Evolutionary conservation across 2,329 filamentous ascomycete genomes (phyloP).

Genomic region (Beauveria pseudobassiana): DNA sequence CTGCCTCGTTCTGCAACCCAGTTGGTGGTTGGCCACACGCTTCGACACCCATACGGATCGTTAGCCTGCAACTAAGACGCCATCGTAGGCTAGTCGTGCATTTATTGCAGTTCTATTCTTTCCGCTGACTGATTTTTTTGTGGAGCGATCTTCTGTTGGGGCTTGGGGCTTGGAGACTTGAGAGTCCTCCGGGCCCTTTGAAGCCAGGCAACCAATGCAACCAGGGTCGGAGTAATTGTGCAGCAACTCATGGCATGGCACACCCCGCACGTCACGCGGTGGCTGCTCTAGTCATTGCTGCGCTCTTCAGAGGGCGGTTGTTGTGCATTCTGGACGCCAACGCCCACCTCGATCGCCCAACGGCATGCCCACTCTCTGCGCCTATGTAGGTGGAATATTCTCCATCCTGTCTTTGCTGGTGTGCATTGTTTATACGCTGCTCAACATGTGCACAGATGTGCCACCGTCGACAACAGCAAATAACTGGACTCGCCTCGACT

Average conservation of each 20-base stretch:
- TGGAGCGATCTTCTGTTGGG: background rate
- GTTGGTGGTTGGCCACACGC: background rate
- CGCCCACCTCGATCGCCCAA: slow-evolving; percentile 7
- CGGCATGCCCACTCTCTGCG: slow-evolving; percentile 7
- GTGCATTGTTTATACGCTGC: background rate
- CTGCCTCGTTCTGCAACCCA: background rate
- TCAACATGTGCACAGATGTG: background rate
- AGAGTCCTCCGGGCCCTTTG: no score
- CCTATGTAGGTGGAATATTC: background rate
- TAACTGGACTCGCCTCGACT: background rate
- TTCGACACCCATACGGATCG: background rate
- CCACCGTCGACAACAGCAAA: background rate
- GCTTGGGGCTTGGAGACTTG: background rate
- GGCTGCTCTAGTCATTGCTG: slow-evolving; percentile 1
- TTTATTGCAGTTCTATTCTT: background rate
- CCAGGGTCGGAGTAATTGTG: background rate
- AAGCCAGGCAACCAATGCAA: no score
- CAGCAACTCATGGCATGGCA: slow-evolving; percentile 2
- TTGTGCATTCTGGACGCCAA: slow-evolving; percentile 4
- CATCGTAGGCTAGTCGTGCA: background rate
- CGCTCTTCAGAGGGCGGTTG: background rate
- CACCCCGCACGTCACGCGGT: slow-evolving; percentile 7
- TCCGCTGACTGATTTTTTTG: background rate
- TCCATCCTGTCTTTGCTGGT: background rate
- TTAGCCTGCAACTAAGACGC: background rate